A percentile compares a stretch with the other conserved stretches of the same genome.
phyloP scores from a whole-genome alignment of 768 basidiomycete species.

The Leccinellum albellum region DNA sequence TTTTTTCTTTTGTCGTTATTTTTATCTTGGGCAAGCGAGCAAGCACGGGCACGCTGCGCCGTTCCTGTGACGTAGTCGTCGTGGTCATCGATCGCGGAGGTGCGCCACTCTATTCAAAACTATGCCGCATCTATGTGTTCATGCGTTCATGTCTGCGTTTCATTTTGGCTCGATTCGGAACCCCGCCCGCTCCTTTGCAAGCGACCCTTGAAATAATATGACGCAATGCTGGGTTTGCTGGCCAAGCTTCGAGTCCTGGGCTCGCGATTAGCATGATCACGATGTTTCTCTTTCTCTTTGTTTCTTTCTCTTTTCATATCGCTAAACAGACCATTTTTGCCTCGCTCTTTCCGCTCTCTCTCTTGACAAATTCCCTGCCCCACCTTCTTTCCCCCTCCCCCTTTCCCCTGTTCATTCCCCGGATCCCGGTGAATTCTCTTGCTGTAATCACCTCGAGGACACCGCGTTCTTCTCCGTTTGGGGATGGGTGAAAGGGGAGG shows the following conservation, averaged over 20 bases:
- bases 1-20: background rate
- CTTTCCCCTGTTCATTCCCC: background rate
- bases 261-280: background rate
- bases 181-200: constrained; percentile 12
- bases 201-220: background rate
- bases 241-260: background rate
- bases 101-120: background rate
- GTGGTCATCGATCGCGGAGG: background rate
- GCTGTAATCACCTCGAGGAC: constrained; percentile 31
- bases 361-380: constrained; percentile 3
- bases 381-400: background rate
- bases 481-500: background rate
- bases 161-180: constrained; percentile 6
- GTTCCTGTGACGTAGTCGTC: constrained; percentile 31
- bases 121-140: constrained; percentile 6
- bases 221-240: background rate
- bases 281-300: background rate
- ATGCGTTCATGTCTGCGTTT: constrained; percentile 5
- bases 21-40: background rate
- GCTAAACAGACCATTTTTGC: background rate
- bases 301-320: constrained; percentile 12
- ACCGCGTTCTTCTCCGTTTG: constrained; percentile 15
- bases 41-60: background rate
- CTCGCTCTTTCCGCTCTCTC: background rate
- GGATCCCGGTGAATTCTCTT: constrained; percentile 9